Base-by-base conservation (phyloP, 2,329 filamentous ascomycete species). In the Sporothrix brunneoviolacea region DNA sequence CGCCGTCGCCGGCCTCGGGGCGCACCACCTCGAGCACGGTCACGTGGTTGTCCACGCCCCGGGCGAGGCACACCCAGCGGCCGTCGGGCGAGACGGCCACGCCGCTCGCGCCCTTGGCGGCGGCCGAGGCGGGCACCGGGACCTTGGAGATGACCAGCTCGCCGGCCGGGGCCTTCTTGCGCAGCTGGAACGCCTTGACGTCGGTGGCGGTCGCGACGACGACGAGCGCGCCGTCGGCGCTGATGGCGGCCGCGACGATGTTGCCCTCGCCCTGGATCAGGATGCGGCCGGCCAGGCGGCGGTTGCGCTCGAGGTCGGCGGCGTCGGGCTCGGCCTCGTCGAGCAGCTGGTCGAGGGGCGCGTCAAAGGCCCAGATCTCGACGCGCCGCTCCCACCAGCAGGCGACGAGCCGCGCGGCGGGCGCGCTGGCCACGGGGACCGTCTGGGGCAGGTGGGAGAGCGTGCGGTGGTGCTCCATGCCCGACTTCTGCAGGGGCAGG, bases 341-440 rank as follows among this genome's bases (percentile, higher is more conserved):
- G 39, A 74, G 64, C 21, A 81, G 65, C 36, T 76, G 69, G 27
- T 67, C 67, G 15, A 76, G 66, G 4, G 74, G 67, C 53, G 68
- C 69, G 42, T 63, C 69, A 15, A 82, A 61, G 35, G 72, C 79
- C 90, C 91, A 98, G 54, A 98, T 79, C 58, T 86, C 83, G 43
- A 97, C 75, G 64, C 94, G 87, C 50, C 86, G 79, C 57, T 91
- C 88, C 89, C 91, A 97, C 87, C 90, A 97, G 65, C 88, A 88
- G 61, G 93, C 80, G 22, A 98, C 70, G 19, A 96, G 71, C 43
- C 93, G 80, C 38, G 83, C 83, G 37, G 78, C 78, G 2, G 83
- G 73, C 4, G 91, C 86, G 57, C 88, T 91, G 32, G 80, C 72
- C 8, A 96, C 66, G 3, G 86, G 83, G 2, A 87, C 78, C 45